Conservation (phyloP, 2,329 filamentous ascomycete genomes). For the Fusarium hainanense region DNA sequence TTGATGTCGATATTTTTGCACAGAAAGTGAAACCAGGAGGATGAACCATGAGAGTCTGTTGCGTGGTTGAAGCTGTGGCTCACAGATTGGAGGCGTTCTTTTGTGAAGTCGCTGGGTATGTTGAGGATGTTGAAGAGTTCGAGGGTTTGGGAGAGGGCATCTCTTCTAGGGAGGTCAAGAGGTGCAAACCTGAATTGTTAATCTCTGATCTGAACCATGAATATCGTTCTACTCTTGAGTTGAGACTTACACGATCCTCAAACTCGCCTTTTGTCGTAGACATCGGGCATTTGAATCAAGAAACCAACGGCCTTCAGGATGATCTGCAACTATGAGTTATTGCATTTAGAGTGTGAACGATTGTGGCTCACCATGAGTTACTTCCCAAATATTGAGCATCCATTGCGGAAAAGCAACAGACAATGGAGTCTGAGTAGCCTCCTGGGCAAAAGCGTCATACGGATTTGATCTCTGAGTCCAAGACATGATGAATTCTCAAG, state of each 20-base stretch:
- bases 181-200: constrained; percentile 46
- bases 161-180: constrained; percentile 42
- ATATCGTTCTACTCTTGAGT: not conserved
- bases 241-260: constrained; percentile 48
- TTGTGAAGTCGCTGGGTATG: constrained; percentile 48
- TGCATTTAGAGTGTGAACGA: rapidly evolving
- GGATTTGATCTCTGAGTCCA: constrained; percentile 44
- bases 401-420: constrained; percentile 41
- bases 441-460: constrained; percentile 42
- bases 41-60: constrained; percentile 41
- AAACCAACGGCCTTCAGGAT: constrained; percentile 44
- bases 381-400: constrained; percentile 45
- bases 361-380: constrained; percentile 34
- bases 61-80: constrained; percentile 51
- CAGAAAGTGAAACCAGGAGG: constrained; percentile 52
- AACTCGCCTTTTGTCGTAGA: constrained; percentile 39
- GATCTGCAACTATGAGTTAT: constrained; percentile 32
- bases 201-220: not conserved
- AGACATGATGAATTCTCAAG: constrained; percentile 34
- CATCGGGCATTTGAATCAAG: constrained; percentile 36
- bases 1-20: constrained; percentile 49
- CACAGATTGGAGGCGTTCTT: constrained; percentile 47
- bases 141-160: constrained; percentile 37
- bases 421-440: constrained; percentile 38
- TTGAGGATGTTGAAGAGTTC: constrained; percentile 47